Base-by-base conservation (phyloP, 2,329 filamentous ascomycete species). In the Fusarium torreyae region DNA sequence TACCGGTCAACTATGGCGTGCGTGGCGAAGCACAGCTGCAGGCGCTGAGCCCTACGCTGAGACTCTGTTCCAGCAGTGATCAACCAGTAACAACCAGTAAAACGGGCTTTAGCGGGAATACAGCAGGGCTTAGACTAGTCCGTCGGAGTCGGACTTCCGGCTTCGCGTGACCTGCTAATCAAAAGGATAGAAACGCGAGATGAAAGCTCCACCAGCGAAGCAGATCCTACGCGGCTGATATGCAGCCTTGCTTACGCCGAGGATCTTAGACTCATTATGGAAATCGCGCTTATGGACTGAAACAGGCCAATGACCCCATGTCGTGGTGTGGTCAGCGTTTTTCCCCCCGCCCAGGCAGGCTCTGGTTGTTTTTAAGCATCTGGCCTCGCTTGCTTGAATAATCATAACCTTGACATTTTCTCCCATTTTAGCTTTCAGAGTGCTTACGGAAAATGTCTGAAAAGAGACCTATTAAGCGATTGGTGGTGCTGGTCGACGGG, bases 401-500 rank as follows among this genome's bases (percentile, higher is more conserved):
- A 17, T 38, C 40, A 56, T 38, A 54, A 28, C 33, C 18, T 45
- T 49, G 28, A 28, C 13, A 15, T 6, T 38, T 39, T 28, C 4
- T 2, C 7, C 7, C 28, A 31, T 31, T 31, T 40, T 7, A 15
- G n/a, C 15, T 17, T 2, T 24, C 31, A 15, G 14, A 3, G 15
- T 15, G 3, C 6, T 24, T 46, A 17, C 17, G 9, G 7, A 64
- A 56, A 26, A 74, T 74, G 72, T 57, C 68, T 7, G 72, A 65
- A 31, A 52, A 50, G 36, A 50, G 53, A 28, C 43, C 57, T 5
- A 18, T 73, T 2, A 74, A 62, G 39, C 60, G 72, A 26, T 22
- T 74, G 14, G 57, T 74, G 10, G 58, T 74, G 22, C 38, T 74
- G 55, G 56, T 74, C 14, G 72, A 74, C 5, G 72, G 72, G 9